Base-by-base conservation (phyloP, 1,284 basidiomycete species). In the Amylostereum chailletii region DNA sequence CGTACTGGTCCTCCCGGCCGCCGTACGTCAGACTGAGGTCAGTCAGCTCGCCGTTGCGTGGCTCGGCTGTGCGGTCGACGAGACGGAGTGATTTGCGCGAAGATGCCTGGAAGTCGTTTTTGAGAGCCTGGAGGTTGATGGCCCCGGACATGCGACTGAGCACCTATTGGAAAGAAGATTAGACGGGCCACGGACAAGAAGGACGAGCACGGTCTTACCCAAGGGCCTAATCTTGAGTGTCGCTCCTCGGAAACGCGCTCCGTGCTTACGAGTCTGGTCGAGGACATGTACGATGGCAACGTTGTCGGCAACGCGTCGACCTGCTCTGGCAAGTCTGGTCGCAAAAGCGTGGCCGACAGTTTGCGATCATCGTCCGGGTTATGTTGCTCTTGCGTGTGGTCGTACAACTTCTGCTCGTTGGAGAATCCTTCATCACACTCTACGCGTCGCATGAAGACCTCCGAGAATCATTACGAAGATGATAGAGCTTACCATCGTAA, bases 271-370 rank as follows among this genome's bases (percentile, higher is more conserved):
- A 64, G 69, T 53, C 69, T 62, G 6, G 72, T 62, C 48, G 74
- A 66, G 31, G 71, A 62, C 58, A 73, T 67, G 56, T 79, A 79
- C 2, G 77, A 68, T 19, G 79, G 77, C 41, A 83, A 57, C 7
- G 50, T 56, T 4, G 53, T 52, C 8, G 65, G 59, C 30, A 69
- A 48, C 4, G 61, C 57, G 4, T 60, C 55, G 31, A 57, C 52
- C 41, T 61, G 61, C 46, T 62, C 56, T 29, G 63, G 56, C 39
- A 59, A 53, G 36, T 62, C 57, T 19, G 68, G 68, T 34, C 52
- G 48, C 46, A 63, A 63, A 11, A 71, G 73, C 39, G 59, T 52
- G 4, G 65, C 61, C 6, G 67, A 51, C 1, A 48, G 49, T 4
- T 45, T 46, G 4, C 51, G 40, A 29, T 42, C 44, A 34, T 54